phyloP scores from a whole-genome alignment of 2,329 filamentous ascomycete species.

The Fusarium pilosicola region DNA sequence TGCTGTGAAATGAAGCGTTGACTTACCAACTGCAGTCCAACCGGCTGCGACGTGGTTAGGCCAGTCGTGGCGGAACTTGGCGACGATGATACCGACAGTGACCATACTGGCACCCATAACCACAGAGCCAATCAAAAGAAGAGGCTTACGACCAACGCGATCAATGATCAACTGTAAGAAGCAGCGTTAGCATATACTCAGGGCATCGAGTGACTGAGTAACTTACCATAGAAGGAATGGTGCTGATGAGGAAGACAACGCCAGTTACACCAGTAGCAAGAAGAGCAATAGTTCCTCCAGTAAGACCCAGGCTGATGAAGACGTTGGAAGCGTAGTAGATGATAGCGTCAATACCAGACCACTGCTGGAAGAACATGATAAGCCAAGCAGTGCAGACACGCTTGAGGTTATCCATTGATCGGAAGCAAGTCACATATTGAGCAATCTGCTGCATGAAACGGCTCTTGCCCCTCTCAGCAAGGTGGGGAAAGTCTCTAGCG shows the following conservation, averaged over 20 bases:
- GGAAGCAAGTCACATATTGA: conserved; percentile 54
- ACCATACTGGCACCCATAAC: conserved; percentile 48
- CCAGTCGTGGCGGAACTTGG: conserved; percentile 40
- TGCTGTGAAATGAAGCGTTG: rapidly evolving
- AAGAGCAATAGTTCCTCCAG: conserved; percentile 66
- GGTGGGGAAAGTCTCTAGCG: conserved; percentile 64
- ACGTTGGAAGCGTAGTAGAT: conserved; percentile 65
- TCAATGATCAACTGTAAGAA: conserved; percentile 48
- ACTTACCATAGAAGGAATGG: conserved; percentile 46
- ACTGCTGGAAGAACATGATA: conserved; percentile 69
- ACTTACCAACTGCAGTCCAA: conserved; percentile 49
- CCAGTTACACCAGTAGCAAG: conserved; percentile 77
- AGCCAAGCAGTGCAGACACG: conserved; percentile 72
- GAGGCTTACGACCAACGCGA: conserved; percentile 53
- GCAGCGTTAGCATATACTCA: background rate
- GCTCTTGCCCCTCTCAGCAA: conserved; percentile 53
- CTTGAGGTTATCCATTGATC: conserved; percentile 63
- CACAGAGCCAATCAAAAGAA: conserved; percentile 50
- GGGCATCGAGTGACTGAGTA: rapidly evolving
- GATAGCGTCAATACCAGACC: conserved; percentile 44
- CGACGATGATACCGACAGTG: conserved; percentile 31
- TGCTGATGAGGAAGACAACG: conserved; percentile 69
- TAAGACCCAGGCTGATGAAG: conserved; percentile 71
- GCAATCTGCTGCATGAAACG: conserved; percentile 57
- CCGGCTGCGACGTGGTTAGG: conserved; percentile 48